Percentiles rank a stretch among this genome's conserved stretches.
These are phyloP conservation scores for Micromonas pusilla DNA, from an alignment of 139 green algal species.

Conservation along the genomic window DNA sequence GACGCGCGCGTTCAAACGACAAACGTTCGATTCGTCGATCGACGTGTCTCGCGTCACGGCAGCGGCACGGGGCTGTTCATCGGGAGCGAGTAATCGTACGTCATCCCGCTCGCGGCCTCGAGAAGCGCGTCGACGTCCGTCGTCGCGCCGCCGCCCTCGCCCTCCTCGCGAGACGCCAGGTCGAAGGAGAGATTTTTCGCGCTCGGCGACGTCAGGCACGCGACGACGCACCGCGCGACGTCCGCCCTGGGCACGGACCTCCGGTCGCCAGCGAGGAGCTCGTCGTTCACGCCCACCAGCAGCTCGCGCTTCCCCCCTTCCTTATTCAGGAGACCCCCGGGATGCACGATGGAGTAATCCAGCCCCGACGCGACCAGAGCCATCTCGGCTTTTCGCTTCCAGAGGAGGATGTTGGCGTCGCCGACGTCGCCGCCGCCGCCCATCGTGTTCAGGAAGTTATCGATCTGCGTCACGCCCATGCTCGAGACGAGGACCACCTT, in stretches of 20 bases:
- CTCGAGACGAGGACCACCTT: constrained; percentile 32
- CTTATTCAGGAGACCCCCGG: constrained; percentile 24
- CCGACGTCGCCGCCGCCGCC: too few species aligned
- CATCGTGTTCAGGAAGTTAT: constrained; percentile 34
- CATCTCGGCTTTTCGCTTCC: constrained; percentile 31
- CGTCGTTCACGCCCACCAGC: constrained; percentile 32
- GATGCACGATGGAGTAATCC: constrained; percentile 30
- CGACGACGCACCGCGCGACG: neutral
- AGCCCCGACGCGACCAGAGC: constrained; percentile 23
- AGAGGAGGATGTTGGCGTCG: constrained; percentile 34
- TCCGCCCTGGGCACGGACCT: constrained; percentile 10
- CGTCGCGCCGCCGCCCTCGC: neutral
- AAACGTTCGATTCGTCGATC: too few species aligned
- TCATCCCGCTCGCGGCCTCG: too few species aligned
- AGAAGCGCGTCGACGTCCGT: neutral
- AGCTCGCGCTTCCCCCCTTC: constrained; percentile 24
- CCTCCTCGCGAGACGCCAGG: neutral
- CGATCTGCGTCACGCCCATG: constrained; percentile 35
- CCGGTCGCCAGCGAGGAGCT: neutral
- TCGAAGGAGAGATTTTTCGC: constrained; percentile 7
- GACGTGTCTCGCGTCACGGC: neutral
- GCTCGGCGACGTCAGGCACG: neutral
- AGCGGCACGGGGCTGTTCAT: neutral
- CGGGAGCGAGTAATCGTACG: neutral
- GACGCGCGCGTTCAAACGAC: too few species aligned